phyloP scores from a whole-genome alignment of 2,329 filamentous ascomycete species.

The Ceratocystiopsis minuta region DNA sequence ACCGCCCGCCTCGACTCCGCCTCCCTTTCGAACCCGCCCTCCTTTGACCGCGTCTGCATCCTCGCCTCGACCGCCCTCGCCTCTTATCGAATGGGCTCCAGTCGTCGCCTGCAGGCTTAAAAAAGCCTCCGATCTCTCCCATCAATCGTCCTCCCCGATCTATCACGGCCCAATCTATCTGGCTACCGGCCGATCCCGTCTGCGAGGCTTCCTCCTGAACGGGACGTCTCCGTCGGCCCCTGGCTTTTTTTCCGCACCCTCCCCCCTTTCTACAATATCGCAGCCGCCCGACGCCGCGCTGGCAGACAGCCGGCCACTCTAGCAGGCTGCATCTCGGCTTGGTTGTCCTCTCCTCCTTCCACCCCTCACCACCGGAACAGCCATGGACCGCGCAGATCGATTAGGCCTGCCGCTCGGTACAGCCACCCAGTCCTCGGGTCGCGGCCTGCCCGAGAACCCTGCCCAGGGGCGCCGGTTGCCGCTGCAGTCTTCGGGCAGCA shows the following conservation, averaged over 20 bases:
- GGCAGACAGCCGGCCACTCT: too few relatives aligned
- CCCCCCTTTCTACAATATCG: background rate
- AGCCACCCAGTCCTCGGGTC: constrained; percentile 3
- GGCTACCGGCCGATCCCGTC: too few relatives aligned
- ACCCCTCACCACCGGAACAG: too few relatives aligned
- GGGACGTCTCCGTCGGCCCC: too few relatives aligned
- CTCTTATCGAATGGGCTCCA: constrained; percentile 2
- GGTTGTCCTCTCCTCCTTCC: too few relatives aligned
- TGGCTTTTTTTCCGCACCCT: too few relatives aligned
- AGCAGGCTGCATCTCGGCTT: too few relatives aligned
- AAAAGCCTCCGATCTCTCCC: background rate
- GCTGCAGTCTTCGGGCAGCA: constrained; percentile 9
- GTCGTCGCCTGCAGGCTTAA: constrained; percentile 2
- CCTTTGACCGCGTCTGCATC: background rate
- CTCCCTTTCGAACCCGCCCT: background rate
- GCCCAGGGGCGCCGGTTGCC: constrained; percentile 18
- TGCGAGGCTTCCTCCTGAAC: too few relatives aligned
- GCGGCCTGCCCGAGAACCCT: constrained; percentile 20
- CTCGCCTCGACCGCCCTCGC: background rate
- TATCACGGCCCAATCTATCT: too few relatives aligned
- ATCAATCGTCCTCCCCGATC: too few relatives aligned
- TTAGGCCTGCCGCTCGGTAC: constrained; percentile 6
- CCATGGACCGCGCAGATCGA: constrained; percentile 9
- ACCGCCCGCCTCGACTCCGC: background rate
- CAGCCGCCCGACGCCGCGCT: too few relatives aligned